Evolutionary conservation across 2,329 filamentous ascomycete genomes (phyloP).

Genomic region (Zymoseptoria crescenta): DNA sequence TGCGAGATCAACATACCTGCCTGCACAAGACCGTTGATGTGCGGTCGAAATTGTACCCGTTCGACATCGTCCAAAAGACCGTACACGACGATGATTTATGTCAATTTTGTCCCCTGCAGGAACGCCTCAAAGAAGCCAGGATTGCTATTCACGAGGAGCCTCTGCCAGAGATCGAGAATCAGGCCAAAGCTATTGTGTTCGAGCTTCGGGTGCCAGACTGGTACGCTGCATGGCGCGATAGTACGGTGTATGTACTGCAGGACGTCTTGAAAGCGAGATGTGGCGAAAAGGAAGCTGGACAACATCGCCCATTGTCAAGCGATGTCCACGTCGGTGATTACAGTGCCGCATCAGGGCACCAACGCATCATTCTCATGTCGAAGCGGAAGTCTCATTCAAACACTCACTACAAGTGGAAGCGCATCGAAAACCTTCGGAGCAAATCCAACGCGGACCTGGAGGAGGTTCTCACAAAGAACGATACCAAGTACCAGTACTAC

Average conservation of each 20-base stretch:
- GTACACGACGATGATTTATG: constrained; percentile 36
- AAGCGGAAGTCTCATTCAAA: constrained; percentile 38
- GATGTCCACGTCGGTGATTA: constrained; percentile 2
- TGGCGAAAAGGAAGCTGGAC: background rate
- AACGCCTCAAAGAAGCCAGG: constrained; percentile 31
- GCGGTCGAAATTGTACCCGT: background rate
- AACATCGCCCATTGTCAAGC: background rate
- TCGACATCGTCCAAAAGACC: background rate
- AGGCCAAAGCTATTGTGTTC: constrained; percentile 42
- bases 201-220: constrained; percentile 41
- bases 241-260: background rate
- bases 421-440: constrained; percentile 28
- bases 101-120: constrained; percentile 35
- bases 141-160: constrained; percentile 39
- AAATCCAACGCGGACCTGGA: constrained; percentile 27
- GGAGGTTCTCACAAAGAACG: constrained; percentile 41
- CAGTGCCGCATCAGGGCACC: background rate
- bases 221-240: constrained; percentile 44
- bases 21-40: background rate
- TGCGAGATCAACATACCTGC: background rate
- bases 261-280: background rate
- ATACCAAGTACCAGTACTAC: constrained; percentile 41
- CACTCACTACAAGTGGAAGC: constrained; percentile 41
- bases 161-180: constrained; percentile 33
- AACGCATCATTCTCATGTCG: constrained; percentile 36